These are phyloP conservation scores for Aspergillus pseudoviridinutans DNA, from an alignment of 2,329 filamentous ascomycete genomes.

Conservation along the genomic window DNA sequence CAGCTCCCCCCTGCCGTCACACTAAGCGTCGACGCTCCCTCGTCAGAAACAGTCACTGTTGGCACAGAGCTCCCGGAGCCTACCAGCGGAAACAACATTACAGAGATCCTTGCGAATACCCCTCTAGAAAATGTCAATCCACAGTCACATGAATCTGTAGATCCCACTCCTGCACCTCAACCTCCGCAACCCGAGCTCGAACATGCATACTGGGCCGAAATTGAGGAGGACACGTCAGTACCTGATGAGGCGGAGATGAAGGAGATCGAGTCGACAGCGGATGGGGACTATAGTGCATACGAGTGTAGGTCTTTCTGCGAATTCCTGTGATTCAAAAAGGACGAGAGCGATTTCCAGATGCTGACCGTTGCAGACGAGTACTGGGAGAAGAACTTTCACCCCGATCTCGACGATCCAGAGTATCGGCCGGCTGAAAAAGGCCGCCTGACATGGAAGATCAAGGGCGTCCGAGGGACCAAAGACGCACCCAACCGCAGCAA, in stretches of 20 bases:
- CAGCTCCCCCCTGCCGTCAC: conserved; percentile 12
- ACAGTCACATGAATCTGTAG: conserved; percentile 10
- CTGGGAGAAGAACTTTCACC: conserved; percentile 57
- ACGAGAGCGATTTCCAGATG: neutral
- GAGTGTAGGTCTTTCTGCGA: conserved; percentile 41
- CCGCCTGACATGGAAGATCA: conserved; percentile 56
- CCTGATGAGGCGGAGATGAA: conserved; percentile 57
- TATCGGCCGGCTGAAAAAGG: conserved; percentile 51
- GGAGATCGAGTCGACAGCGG: conserved; percentile 48
- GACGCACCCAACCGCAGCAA: conserved; percentile 56
- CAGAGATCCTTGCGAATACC: conserved; percentile 1
- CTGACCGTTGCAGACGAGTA: conserved; percentile 43
- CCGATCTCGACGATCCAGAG: conserved; percentile 55
- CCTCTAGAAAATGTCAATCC: conserved; percentile 4
- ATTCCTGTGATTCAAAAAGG: neutral
- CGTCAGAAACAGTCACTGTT: conserved; percentile 4
- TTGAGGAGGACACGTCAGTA: conserved; percentile 53
- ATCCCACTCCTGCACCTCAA: conserved; percentile 15
- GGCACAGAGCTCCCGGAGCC: conserved; percentile 9
- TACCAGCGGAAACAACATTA: conserved; percentile 1
- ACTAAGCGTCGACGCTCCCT: conserved; percentile 6
- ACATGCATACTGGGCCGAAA: conserved; percentile 49
- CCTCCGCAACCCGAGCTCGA: conserved; percentile 25
- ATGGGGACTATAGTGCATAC: conserved; percentile 51
- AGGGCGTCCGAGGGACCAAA: conserved; percentile 57